Conservation (phyloP, 208 protist species). For the Leishmania major region DNA sequence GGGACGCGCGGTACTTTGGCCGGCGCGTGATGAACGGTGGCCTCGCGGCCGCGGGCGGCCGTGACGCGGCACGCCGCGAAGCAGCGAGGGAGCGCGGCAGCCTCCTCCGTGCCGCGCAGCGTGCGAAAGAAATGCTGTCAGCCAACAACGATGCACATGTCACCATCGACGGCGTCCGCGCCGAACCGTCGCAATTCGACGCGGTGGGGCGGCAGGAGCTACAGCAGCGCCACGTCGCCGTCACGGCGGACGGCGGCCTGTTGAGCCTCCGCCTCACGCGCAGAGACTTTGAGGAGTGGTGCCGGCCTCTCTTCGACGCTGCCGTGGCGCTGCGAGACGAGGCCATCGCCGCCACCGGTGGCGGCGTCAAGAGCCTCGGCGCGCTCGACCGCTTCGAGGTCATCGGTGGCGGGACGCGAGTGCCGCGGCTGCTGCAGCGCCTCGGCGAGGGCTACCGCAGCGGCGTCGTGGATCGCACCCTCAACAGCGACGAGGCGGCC, state of each 20-base stretch:
- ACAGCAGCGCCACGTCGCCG: conserved; percentile 12
- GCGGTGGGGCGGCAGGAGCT: conserved; percentile 25
- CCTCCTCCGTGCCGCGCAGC: conserved; percentile 78
- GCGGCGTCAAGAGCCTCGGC: conserved; percentile 17
- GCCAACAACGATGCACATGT: conserved; percentile 86
- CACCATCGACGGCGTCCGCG: conserved; percentile 71
- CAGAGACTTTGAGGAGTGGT: conserved; percentile 70
- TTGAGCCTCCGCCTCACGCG: conserved; percentile 60
- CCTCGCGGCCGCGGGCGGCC: conserved; percentile 1
- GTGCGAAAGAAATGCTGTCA: conserved; percentile 88
- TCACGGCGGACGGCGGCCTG: conserved; percentile 15
- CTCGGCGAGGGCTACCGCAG: conserved; percentile 49
- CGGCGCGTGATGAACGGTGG: conserved; percentile 24
- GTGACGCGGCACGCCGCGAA: conserved; percentile 10
- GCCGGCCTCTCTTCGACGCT: conserved; percentile 51
- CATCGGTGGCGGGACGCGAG: conserved; percentile 80
- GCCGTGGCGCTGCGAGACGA: conserved; percentile 37
- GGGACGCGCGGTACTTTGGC: conserved; percentile 65
- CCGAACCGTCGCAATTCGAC: conserved; percentile 23
- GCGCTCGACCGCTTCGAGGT: conserved; percentile 67
- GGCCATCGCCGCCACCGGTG: conserved; percentile 36
- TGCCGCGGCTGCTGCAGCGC: conserved; percentile 68
- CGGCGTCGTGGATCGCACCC: conserved; percentile 63
- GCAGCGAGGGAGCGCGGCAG: conserved; percentile 54
- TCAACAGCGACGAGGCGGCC: conserved; percentile 88